Percentiles rank a stretch among this genome's conserved stretches.
Conservation (phyloP, 371 early-diverging fungal genomes). For the Apophysomyces trapeziformis region DNA sequence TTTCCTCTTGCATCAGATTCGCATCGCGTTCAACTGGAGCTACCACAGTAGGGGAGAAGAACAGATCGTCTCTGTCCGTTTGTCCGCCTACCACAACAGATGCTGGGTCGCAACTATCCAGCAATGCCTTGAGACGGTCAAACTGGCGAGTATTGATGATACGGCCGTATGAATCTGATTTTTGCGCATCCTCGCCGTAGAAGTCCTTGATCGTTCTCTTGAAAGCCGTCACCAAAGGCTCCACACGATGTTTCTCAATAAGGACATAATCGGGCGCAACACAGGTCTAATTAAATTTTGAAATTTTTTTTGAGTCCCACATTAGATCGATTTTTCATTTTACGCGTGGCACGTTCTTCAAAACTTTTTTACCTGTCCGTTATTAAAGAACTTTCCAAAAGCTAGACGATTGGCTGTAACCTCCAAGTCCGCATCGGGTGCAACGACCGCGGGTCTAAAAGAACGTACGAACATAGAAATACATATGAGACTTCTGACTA, state of each 20-base stretch:
- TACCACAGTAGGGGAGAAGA: slow-evolving; percentile 72
- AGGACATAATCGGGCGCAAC: slow-evolving; percentile 89
- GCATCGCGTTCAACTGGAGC: slow-evolving; percentile 56
- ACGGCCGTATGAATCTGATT: slow-evolving; percentile 63
- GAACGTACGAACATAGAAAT: neutral
- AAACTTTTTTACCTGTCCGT: slow-evolving; percentile 70
- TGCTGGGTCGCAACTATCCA: slow-evolving; percentile 54
- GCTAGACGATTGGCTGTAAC: slow-evolving; percentile 75
- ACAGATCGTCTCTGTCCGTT: slow-evolving; percentile 58
- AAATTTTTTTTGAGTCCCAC: too few relatives aligned
- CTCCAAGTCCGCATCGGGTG: slow-evolving; percentile 65
- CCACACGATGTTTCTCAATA: slow-evolving; percentile 55
- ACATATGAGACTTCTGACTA: too few relatives aligned
- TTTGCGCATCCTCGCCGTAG: slow-evolving; percentile 55
- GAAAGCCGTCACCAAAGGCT: slow-evolving; percentile 55
- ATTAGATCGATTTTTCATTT: neutral
- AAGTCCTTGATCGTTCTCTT: slow-evolving; percentile 50
- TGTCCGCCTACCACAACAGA: slow-evolving; percentile 60
- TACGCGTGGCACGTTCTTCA: neutral
- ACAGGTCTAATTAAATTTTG: slow-evolving; percentile 59
- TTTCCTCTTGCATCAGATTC: slow-evolving; percentile 74
- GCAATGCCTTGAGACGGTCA: slow-evolving; percentile 63
- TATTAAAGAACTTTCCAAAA: slow-evolving; percentile 83
- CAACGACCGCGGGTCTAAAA: slow-evolving; percentile 73
- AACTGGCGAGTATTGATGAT: slow-evolving; percentile 75